These are phyloP conservation scores for Pyrenochaeta sp. DNA, from an alignment of 2,329 filamentous ascomycete species.

Conservation along the genomic window DNA sequence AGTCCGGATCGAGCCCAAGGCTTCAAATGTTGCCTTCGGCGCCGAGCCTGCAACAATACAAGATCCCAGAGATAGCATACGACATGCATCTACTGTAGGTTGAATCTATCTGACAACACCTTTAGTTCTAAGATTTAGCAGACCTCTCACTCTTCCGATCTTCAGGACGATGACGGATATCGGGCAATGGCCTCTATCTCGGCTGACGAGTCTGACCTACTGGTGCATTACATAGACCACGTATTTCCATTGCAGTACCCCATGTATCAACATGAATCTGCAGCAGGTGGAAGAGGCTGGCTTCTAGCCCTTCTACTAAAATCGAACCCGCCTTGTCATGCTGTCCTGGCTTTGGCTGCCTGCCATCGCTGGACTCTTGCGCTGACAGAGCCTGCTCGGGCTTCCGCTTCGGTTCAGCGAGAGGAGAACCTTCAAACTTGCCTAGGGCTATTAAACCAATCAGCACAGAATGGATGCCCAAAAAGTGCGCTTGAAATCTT, in stretches of 20 bases:
- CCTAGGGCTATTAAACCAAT: background rate
- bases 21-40: background rate
- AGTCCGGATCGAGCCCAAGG: background rate
- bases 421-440: background rate
- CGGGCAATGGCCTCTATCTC: background rate
- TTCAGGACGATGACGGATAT: background rate
- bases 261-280: background rate
- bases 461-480: background rate
- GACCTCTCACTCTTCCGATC: background rate
- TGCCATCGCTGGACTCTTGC: background rate
- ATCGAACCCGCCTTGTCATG: background rate
- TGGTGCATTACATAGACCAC: background rate
- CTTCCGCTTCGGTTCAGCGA: background rate
- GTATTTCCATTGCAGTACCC: background rate
- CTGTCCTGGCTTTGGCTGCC: background rate
- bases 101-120: background rate
- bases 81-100: background rate
- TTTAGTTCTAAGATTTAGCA: background rate
- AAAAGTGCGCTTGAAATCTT: background rate
- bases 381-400: background rate
- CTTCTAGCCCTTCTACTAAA: background rate
- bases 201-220: background rate
- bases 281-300: background rate
- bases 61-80: background rate
- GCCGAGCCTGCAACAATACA: too few species aligned